These are phyloP conservation scores for Bipolaris sorokiniana DNA, from an alignment of 2,329 filamentous ascomycete genomes.

Conservation along the genomic window DNA sequence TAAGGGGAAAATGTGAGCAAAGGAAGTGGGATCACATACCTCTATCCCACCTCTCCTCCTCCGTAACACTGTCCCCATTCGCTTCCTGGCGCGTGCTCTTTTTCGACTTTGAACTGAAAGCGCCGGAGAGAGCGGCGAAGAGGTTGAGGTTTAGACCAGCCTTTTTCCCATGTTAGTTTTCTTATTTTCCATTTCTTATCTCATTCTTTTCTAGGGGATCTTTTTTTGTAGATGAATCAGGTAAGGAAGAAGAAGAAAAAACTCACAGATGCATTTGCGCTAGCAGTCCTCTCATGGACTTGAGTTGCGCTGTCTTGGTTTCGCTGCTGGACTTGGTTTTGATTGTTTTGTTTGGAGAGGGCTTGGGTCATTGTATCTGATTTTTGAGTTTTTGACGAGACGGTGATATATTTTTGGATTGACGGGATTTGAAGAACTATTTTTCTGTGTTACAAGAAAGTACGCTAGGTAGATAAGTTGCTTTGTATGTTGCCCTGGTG, in stretches of 20 bases:
- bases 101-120: constrained; percentile 36
- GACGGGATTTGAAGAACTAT: too few species aligned
- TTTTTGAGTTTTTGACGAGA: too few species aligned
- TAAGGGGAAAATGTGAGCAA: too few species aligned
- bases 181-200: too few species aligned
- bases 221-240: not conserved
- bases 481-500: not conserved
- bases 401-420: too few species aligned
- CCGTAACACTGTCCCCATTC: constrained; percentile 31
- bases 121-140: constrained; percentile 44
- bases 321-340: constrained; percentile 30
- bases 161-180: not conserved
- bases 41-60: constrained; percentile 36
- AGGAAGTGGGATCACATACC: constrained; percentile 20
- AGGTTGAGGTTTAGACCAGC: constrained; percentile 47
- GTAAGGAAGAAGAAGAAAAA: not conserved
- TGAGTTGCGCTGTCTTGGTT: constrained; percentile 27
- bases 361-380: constrained; percentile 26
- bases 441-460: too few species aligned
- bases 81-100: constrained; percentile 40
- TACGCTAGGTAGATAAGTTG: not conserved
- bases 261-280: constrained; percentile 41
- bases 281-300: constrained; percentile 39
- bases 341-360: constrained; percentile 25
- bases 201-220: too few species aligned